Base-by-base conservation (phyloP, 1,284 basidiomycete genomes). In the Lentinus polychrous region DNA sequence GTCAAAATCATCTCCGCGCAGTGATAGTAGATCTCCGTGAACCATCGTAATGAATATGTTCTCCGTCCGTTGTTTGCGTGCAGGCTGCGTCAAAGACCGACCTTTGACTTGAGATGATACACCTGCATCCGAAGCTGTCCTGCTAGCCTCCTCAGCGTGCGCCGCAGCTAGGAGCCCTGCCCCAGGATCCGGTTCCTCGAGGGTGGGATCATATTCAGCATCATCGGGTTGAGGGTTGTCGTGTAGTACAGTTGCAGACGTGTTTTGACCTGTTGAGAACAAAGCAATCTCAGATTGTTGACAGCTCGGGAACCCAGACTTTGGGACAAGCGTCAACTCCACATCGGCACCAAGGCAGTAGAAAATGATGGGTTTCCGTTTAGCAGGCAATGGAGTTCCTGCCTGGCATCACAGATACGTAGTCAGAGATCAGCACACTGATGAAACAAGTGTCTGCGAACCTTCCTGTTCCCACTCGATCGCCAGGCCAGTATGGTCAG, bases 11-110 rank as follows among this genome's bases (percentile, higher is more conserved):
- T 73, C 72, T 2, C 79, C 78, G 20, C 52, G 65, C 36, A 81
- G 60, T 32, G 80, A 56, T 5, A 78, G 54, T 46, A 74, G 61
- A 57, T 83, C 80, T 0, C 80, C 79, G 54, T 83, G 81, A 18
- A 81, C 70, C 45, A 83, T 65, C 10, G 72, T 75, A 22, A 80
- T 52, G 17, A 68, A 63, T 20, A 75, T 57, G 24, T 66, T 57
- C 6, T 49, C 50, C 15, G 24, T 48, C 52, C 40, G 6, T n/a
- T 27, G 11, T 20, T 33, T 24, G 17, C 14, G 8, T 14, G 42
- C 14, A 27, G 27, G 4, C 27, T 27, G 5, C 27, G 5, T 27
- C 5, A 10, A 27, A 27, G 5, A 27, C 10, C 10, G 27, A 27
- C 10, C 10, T 4, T 10, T 5, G 10, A 10, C 10, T 27, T 27